These are phyloP conservation scores for Hypoxylon cercidicola DNA, from an alignment of 495 filamentous ascomycete species.

Conservation along the genomic window DNA sequence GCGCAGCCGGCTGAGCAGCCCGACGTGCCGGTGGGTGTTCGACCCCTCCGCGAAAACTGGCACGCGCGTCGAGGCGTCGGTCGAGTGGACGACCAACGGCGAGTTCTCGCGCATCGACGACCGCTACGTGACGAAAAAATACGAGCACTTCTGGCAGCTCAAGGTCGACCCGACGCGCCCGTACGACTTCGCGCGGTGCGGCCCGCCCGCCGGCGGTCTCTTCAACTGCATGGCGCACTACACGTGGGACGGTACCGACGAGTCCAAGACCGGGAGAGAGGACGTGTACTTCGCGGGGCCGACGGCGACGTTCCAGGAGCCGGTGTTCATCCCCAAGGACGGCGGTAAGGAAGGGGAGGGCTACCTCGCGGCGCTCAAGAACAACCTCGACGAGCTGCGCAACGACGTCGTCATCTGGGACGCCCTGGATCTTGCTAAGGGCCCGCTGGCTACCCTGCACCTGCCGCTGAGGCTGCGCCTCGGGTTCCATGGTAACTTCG, in stretches of 20 bases:
- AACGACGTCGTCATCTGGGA: slow-evolving; percentile 65
- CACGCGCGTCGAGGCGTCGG: slow-evolving; percentile 46
- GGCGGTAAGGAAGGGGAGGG: slow-evolving; percentile 63
- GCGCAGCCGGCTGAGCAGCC: slow-evolving; percentile 54
- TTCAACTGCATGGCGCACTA: slow-evolving; percentile 61
- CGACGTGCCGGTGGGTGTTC: slow-evolving; percentile 65
- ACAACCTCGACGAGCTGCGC: slow-evolving; percentile 60
- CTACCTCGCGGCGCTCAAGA: slow-evolving; percentile 64
- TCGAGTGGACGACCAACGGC: slow-evolving; percentile 58
- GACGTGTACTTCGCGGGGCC: slow-evolving; percentile 60
- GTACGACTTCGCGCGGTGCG: slow-evolving; percentile 62
- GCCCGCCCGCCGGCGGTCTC: slow-evolving; percentile 58
- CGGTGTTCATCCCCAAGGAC: slow-evolving; percentile 63
- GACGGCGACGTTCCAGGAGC: slow-evolving; percentile 66
- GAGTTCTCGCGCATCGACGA: slow-evolving; percentile 72
- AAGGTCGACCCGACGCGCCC: slow-evolving; percentile 55
- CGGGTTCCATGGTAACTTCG: slow-evolving; percentile 61
- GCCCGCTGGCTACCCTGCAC: slow-evolving; percentile 59
- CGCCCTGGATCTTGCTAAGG: slow-evolving; percentile 52
- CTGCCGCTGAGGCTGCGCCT: slow-evolving; percentile 56
- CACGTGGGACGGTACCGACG: slow-evolving; percentile 46
- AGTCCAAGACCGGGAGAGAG: slow-evolving; percentile 42
- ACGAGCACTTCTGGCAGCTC: slow-evolving; percentile 66
- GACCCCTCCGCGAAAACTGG: slow-evolving; percentile 57
- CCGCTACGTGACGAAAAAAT: slow-evolving; percentile 60